Evolutionary conservation across 2,329 filamentous ascomycete species (phyloP).

Genomic region (Arachnomyces sp.): DNA sequence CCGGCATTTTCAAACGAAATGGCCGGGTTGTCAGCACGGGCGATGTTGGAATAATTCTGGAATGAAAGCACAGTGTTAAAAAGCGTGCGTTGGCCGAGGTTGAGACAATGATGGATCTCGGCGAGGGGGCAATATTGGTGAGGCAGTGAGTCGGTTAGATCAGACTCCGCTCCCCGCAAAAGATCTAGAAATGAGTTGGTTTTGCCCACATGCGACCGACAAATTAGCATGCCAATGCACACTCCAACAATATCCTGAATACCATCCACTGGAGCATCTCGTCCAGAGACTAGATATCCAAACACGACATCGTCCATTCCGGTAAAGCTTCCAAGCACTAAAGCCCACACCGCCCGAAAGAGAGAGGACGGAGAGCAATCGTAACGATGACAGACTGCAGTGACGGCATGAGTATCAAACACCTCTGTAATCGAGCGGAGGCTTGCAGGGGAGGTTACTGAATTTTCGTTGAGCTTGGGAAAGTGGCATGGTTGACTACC

Average conservation of each 20-base stretch:
- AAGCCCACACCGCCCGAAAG: slow-evolving; percentile 31
- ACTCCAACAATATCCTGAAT: slow-evolving; percentile 42
- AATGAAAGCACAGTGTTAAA: slow-evolving; percentile 9
- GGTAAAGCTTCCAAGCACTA: slow-evolving; percentile 28
- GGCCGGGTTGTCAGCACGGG: background rate
- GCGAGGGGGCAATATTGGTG: no score
- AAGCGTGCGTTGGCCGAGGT: background rate
- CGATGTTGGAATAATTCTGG: background rate
- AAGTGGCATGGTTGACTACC: slow-evolving; percentile 18
- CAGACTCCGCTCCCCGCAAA: no score
- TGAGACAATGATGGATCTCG: no score
- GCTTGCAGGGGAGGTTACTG: no score
- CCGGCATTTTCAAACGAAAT: slow-evolving; percentile 2
- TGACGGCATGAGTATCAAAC: slow-evolving; percentile 22
- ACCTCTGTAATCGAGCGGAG: slow-evolving; percentile 16
- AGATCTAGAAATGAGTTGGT: no score
- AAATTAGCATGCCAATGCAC: no score
- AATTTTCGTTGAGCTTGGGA: slow-evolving; percentile 4
- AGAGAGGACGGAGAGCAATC: slow-evolving; percentile 36
- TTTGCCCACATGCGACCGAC: no score
- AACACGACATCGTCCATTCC: slow-evolving; percentile 34
- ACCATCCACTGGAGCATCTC: slow-evolving; percentile 39
- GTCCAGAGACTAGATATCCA: slow-evolving; percentile 33
- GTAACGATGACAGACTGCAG: slow-evolving; percentile 14
- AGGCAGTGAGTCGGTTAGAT: no score